These are phyloP conservation scores for Scedosporium apiospermum DNA, from an alignment of 2,329 filamentous ascomycete genomes.

Conservation along the genomic window DNA sequence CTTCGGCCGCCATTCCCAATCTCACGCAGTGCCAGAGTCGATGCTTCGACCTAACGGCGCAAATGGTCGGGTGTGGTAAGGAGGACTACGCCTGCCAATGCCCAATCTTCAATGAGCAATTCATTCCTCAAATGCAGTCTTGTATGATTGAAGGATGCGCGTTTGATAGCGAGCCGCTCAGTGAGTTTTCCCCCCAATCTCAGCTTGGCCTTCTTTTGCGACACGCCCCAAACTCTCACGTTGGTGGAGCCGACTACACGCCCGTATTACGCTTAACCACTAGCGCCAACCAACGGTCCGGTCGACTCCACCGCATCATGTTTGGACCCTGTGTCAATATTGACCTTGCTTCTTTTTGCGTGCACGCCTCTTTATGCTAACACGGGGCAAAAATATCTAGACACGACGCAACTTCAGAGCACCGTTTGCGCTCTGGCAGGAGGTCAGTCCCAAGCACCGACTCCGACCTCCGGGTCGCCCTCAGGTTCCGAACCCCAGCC, in stretches of 20 bases:
- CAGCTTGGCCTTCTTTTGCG: background rate
- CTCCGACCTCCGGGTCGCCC: background rate
- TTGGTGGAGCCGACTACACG: background rate
- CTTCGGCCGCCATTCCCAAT: slow-evolving; percentile 4
- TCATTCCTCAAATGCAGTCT: slow-evolving; percentile 8
- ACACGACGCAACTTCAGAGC: background rate
- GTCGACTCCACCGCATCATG: background rate
- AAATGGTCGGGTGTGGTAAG: slow-evolving; percentile 6
- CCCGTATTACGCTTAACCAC: background rate
- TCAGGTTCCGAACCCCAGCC: background rate
- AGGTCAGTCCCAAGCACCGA: background rate
- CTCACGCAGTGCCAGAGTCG: slow-evolving; percentile 7
- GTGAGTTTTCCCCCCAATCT: slow-evolving; percentile 4
- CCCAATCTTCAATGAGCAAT: slow-evolving; percentile 3
- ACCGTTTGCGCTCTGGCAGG: slow-evolving; percentile 1
- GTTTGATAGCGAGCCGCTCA: background rate
- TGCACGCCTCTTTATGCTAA: background rate
- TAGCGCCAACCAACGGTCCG: background rate
- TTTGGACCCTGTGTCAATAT: background rate
- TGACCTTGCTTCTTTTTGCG: background rate
- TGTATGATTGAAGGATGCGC: slow-evolving; percentile 11
- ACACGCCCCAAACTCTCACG: background rate
- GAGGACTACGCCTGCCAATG: slow-evolving; percentile 9
- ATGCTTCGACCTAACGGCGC: slow-evolving; percentile 9
- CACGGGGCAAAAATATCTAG: background rate